phyloP scores from a whole-genome alignment of 768 basidiomycete genomes.

The Lactifluus rugatus region DNA sequence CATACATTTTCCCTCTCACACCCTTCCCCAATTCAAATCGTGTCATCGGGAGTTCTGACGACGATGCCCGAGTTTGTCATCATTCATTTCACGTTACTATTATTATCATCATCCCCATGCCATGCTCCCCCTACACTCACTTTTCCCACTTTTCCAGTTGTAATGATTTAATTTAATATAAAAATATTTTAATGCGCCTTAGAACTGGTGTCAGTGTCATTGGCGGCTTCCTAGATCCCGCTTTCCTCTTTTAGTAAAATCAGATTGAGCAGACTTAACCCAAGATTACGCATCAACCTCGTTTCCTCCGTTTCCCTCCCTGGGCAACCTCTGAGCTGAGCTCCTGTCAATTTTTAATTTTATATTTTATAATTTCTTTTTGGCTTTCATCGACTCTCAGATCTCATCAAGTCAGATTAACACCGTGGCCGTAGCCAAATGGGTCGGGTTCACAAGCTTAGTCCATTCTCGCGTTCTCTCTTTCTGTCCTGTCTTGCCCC shows the following conservation, averaged over 20 bases:
- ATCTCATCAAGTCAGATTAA: not conserved
- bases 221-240: constrained; percentile 6
- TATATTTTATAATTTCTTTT: not conserved
- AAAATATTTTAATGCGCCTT: not conserved
- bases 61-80: not conserved
- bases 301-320: not conserved
- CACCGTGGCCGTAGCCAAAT: not conserved
- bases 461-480: not conserved
- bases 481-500: not conserved
- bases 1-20: not conserved
- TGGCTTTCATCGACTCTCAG: not conserved
- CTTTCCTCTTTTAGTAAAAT: constrained; percentile 1
- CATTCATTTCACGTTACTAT: not conserved
- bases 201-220: no score
- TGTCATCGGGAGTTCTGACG: not conserved
- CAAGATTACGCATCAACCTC: not conserved
- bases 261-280: constrained; percentile 7
- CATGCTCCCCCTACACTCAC: not conserved
- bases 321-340: not conserved
- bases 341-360: not conserved
- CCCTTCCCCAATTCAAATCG: not conserved
- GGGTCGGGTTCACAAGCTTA: not conserved
- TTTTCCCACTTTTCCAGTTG: not conserved
- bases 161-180: not conserved
- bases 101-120: not conserved